These are phyloP conservation scores for Aaosphaeria arxii DNA, from an alignment of 2,329 filamentous ascomycete species.

Conservation along the genomic window DNA sequence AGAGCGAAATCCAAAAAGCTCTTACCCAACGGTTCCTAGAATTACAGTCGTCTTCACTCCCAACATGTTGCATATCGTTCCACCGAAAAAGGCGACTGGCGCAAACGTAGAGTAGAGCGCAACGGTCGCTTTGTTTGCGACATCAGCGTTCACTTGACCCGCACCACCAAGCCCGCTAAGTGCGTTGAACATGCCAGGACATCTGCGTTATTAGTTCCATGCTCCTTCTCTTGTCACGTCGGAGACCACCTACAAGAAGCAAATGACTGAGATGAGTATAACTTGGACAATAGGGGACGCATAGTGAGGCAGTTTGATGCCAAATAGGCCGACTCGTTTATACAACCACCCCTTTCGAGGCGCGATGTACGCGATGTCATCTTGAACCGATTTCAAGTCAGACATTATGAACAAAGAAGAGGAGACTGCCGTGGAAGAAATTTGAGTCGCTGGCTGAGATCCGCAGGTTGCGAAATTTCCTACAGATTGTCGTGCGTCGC, in stretches of 20 bases:
- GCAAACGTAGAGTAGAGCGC: constrained; percentile 72
- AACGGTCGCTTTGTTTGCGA: constrained; percentile 65
- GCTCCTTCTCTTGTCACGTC: no score
- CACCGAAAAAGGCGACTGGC: constrained; percentile 62
- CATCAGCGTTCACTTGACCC: constrained; percentile 48
- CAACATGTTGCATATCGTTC: constrained; percentile 73
- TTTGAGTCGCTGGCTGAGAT: no score
- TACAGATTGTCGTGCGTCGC: no score
- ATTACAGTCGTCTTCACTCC: constrained; percentile 67
- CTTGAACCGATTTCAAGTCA: no score
- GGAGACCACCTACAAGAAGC: constrained; percentile 42
- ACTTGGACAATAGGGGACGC: constrained; percentile 50
- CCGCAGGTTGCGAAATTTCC: no score
- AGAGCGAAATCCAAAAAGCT: no score
- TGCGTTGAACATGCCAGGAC: constrained; percentile 55
- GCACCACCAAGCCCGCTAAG: constrained; percentile 51
- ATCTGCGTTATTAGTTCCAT: no score
- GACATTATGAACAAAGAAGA: no score
- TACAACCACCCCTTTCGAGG: constrained; percentile 49
- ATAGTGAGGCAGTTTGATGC: constrained; percentile 46
- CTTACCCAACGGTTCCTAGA: constrained; percentile 72
- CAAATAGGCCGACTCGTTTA: constrained; percentile 39
- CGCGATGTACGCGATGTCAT: constrained; percentile 8
- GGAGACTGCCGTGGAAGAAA: no score
- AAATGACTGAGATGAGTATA: constrained; percentile 50